Evolutionary conservation across 257 asterid genomes (phyloP), one percentile per base, ranked within the genome.

Genomic region (Primulina tabacum): DNA sequence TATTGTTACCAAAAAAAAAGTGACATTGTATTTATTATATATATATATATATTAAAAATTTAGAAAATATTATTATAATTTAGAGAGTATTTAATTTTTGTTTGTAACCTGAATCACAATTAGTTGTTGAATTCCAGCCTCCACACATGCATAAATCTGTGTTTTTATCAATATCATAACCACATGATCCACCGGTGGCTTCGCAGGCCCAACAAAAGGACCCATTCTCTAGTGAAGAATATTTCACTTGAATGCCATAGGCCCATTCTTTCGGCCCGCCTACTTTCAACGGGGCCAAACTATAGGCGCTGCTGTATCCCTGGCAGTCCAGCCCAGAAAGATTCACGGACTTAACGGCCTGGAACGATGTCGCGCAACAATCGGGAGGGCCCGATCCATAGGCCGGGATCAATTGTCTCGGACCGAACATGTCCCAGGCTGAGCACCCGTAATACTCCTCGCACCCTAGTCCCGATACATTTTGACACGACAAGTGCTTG

Each of bases 261-360:
- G 93, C 83, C 97, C 99, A 93, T 40, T 73, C 88, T 40, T 78
- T 85, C 12, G 99, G 80, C 62, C 97, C 89, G 32, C 73, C 79
- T 7, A 82, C 87, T 70, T 81, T 77, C 78, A 93, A 18, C 0
- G 97, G 97, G 3, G 99, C 99, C 71, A 84, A 62, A 74, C 90
- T 90, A 53, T 90, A 93, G 0, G 97, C 96, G 59, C 99, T 93
- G 73, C 97, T 93, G 52, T 93, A 93, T 1, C 97, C 99, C 79
- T 93, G 90, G 71, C 99, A 93, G 10, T 83, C 90, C 0, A 93
- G 92, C 78, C 82, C 79, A 0, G 88, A 84, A 34, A 93, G 89
- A 60, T 93, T 93, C 83, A 90, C 88, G 61, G 76, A 87, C 76
- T 80, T 84, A 0, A 87, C 38, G 0, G 79, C 77, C 76, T 82